A percentile compares a stretch with the other conserved stretches of the same genome.
phyloP scores from a whole-genome alignment of 495 filamentous ascomycete species.

The Delitschia confertaspora region DNA sequence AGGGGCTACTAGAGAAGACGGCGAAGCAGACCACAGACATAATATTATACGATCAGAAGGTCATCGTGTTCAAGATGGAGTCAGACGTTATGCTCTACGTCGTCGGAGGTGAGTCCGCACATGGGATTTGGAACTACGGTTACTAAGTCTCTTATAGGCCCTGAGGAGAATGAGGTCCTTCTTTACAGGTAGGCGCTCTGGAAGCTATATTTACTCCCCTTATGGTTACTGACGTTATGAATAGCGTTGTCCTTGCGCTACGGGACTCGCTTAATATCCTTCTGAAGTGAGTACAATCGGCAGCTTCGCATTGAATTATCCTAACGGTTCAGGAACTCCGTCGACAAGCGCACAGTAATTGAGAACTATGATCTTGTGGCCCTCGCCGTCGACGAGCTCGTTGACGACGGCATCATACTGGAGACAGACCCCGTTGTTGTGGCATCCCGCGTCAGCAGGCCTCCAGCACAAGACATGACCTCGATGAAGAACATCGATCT shows the following conservation, averaged over 20 bases:
- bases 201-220: no score
- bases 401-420: slow-evolving; percentile 93
- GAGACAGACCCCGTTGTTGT: slow-evolving; percentile 94
- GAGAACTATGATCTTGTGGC: slow-evolving; percentile 84
- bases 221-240: no score
- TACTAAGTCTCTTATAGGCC: background rate
- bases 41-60: slow-evolving; percentile 88
- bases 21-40: slow-evolving; percentile 91
- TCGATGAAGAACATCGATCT: slow-evolving; percentile 89
- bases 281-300: slow-evolving; percentile 62
- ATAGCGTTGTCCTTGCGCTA: slow-evolving; percentile 70
- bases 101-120: slow-evolving; percentile 52
- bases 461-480: slow-evolving; percentile 81
- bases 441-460: slow-evolving; percentile 78
- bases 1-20: slow-evolving; percentile 91
- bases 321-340: slow-evolving; percentile 57
- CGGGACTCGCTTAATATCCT: slow-evolving; percentile 83
- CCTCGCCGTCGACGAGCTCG: slow-evolving; percentile 88
- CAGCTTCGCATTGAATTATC: background rate
- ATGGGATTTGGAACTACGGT: background rate
- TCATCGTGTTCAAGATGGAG: slow-evolving; percentile 96
- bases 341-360: slow-evolving; percentile 93
- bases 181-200: slow-evolving; percentile 56
- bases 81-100: slow-evolving; percentile 97
- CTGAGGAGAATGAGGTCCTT: slow-evolving; percentile 94